These are phyloP conservation scores for Colletotrichum australisinense DNA, from an alignment of 2,329 filamentous ascomycete species.

Conservation along the genomic window DNA sequence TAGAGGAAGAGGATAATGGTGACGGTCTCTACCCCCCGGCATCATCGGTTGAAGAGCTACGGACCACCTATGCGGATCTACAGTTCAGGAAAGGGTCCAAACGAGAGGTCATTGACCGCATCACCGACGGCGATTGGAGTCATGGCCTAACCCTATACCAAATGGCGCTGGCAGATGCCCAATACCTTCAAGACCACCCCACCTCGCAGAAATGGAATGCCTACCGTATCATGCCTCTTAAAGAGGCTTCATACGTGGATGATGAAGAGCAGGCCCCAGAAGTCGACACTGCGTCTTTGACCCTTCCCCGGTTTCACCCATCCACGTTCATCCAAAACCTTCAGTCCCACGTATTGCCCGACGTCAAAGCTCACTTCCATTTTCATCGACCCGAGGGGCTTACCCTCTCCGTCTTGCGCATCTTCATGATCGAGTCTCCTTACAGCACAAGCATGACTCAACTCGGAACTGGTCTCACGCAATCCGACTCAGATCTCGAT, in stretches of 20 bases:
- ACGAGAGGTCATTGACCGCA: conserved; percentile 71
- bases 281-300: conserved; percentile 58
- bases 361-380: conserved; percentile 87
- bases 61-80: conserved; percentile 71
- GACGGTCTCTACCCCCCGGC: conserved; percentile 78
- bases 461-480: conserved; percentile 46
- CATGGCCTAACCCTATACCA: conserved; percentile 74
- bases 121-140: conserved; percentile 77
- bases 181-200: conserved; percentile 74
- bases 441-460: conserved; percentile 69
- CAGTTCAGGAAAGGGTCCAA: conserved; percentile 70
- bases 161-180: conserved; percentile 75
- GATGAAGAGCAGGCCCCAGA: conserved; percentile 48
- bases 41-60: conserved; percentile 73
- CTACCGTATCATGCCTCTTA: conserved; percentile 67
- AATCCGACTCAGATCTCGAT: conserved; percentile 62
- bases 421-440: conserved; percentile 83
- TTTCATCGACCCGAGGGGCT: conserved; percentile 77
- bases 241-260: conserved; percentile 49
- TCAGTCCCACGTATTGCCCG: conserved; percentile 78
- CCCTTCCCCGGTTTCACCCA: conserved; percentile 80
- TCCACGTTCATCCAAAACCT: conserved; percentile 83
- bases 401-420: conserved; percentile 80
- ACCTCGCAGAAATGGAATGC: conserved; percentile 73
- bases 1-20: conserved; percentile 64